Evolutionary conservation across 2,329 filamentous ascomycete genomes (phyloP).

Genomic region (Ophiostoma piceae): DNA sequence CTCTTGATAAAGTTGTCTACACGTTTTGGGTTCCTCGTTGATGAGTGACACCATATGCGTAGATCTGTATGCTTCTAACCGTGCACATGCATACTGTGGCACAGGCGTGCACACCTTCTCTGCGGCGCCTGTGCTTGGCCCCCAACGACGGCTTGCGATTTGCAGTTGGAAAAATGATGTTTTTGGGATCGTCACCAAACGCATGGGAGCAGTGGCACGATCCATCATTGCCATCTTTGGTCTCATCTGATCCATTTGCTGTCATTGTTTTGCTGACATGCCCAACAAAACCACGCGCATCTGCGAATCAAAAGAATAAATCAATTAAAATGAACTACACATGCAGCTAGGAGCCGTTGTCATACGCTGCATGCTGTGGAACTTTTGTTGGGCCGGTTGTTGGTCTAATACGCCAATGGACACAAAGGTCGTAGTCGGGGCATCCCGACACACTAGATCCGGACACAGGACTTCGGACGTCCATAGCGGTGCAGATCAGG

Average conservation of each 20-base stretch:
- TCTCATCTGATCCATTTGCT: not conserved
- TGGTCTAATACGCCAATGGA: not conserved
- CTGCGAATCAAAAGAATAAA: too few relatives aligned
- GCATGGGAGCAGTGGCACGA: not conserved
- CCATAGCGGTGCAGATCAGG: not conserved
- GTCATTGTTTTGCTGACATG: not conserved
- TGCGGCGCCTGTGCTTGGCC: too few relatives aligned
- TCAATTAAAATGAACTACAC: too few relatives aligned
- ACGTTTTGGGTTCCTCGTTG: too few relatives aligned
- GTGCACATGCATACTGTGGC: too few relatives aligned
- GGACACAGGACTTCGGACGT: not conserved
- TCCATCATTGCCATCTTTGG: not conserved
- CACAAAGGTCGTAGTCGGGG: not conserved
- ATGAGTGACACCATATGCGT: too few relatives aligned
- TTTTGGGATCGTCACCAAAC: not conserved
- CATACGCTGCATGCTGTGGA: not conserved
- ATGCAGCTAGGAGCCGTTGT: not conserved
- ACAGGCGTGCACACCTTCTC: too few relatives aligned
- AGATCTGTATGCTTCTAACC: too few relatives aligned
- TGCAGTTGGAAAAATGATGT: too few relatives aligned
- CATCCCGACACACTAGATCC: conserved; percentile 4
- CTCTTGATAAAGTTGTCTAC: too few relatives aligned
- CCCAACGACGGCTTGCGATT: too few relatives aligned
- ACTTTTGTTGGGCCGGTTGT: not conserved
- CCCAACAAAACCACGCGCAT: not conserved